Percentiles rank a stretch among this genome's conserved stretches.
Evolutionary conservation across 176 grass and related monocot genomes (phyloP).

Genomic region (Miscanthus lutarioriparius): DNA sequence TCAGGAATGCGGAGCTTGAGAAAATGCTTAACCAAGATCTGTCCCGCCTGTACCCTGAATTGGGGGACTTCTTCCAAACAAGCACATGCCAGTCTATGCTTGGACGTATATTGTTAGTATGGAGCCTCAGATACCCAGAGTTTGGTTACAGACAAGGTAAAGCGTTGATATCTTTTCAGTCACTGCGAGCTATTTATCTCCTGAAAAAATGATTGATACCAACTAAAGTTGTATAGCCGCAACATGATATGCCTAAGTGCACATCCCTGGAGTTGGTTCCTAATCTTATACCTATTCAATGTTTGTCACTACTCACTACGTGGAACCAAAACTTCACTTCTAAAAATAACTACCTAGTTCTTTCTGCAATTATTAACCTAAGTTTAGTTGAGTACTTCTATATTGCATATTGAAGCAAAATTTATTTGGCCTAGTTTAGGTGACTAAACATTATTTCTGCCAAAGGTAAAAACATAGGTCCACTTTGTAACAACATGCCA

Average conservation of each 20-base stretch:
- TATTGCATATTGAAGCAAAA: background rate
- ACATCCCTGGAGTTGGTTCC: constrained; percentile 8
- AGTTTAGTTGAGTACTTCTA: constrained; percentile 5
- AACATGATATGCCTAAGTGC: background rate
- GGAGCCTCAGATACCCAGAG: constrained; percentile 95
- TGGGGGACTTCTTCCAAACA: constrained; percentile 83
- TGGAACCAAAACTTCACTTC: background rate
- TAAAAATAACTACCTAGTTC: constrained; percentile 6
- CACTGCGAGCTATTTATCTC: constrained; percentile 14
- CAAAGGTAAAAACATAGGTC: background rate
- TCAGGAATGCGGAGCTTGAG: constrained; percentile 91
- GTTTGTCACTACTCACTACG: background rate
- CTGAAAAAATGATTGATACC: background rate
- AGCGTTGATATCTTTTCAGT: constrained; percentile 11
- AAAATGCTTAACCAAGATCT: constrained; percentile 95
- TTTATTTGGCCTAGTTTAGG: constrained; percentile 19
- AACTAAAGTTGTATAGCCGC: background rate
- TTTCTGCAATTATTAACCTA: constrained; percentile 3
- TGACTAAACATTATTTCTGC: constrained; percentile 12
- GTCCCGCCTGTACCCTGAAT: constrained; percentile 84
- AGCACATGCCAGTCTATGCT: constrained; percentile 75
- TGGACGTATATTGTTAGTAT: constrained; percentile 81
- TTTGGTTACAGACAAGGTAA: constrained; percentile 95
- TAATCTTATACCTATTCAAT: background rate
- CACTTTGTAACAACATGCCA: background rate